phyloP scores from a whole-genome alignment of 2,329 filamentous ascomycete species.

The Cytospora piceae region DNA sequence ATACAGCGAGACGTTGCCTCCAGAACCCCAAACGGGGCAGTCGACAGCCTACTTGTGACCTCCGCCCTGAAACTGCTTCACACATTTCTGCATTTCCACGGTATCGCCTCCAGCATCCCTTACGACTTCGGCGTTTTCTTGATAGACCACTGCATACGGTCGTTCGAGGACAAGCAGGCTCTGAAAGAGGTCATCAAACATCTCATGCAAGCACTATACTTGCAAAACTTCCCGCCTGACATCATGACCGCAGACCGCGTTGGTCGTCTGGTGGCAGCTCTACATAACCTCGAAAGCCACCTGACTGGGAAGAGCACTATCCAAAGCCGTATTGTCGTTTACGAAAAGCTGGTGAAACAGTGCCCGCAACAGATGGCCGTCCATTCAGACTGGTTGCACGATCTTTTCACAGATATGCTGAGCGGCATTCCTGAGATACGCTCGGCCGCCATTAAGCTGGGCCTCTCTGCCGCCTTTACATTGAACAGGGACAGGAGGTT shows the following conservation, averaged over 20 bases:
- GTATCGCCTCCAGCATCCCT: constrained; percentile 71
- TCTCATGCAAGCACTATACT: constrained; percentile 78
- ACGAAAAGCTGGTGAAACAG: constrained; percentile 76
- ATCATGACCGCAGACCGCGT: constrained; percentile 75
- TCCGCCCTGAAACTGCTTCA: constrained; percentile 79
- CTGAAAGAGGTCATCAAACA: constrained; percentile 80
- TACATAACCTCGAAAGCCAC: constrained; percentile 74
- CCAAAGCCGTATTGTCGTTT: constrained; percentile 76
- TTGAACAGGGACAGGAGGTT: constrained; percentile 72
- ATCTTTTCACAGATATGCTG: constrained; percentile 81
- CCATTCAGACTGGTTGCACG: constrained; percentile 78
- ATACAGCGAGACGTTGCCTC: constrained; percentile 79
- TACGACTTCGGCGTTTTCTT: constrained; percentile 81
- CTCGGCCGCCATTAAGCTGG: constrained; percentile 72
- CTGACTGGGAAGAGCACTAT: constrained; percentile 81
- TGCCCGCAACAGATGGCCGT: constrained; percentile 70
- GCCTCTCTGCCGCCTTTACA: constrained; percentile 68
- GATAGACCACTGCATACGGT: constrained; percentile 77
- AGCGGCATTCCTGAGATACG: constrained; percentile 79
- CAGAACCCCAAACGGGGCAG: constrained; percentile 56
- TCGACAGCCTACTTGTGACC: constrained; percentile 72
- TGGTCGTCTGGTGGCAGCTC: constrained; percentile 68
- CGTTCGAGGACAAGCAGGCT: constrained; percentile 67
- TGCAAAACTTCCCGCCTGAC: constrained; percentile 76
- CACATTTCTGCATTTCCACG: constrained; percentile 74